Conservation (phyloP, 805 yeast genomes). For the Wickerhamiella azyma region DNA sequence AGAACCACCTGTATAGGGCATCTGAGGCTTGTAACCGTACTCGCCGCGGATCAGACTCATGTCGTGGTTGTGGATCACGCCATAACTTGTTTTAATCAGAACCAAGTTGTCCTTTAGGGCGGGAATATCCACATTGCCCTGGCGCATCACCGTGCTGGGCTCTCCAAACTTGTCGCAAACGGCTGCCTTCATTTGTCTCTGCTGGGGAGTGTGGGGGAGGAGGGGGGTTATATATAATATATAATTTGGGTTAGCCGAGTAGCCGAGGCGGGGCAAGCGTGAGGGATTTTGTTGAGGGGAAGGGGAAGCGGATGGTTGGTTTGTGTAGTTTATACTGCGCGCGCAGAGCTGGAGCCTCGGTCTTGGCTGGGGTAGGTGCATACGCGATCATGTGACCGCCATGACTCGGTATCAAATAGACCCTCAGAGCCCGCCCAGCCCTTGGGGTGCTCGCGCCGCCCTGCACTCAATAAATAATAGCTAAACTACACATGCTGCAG, state of each 20-base stretch:
- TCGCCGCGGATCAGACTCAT: slow-evolving; percentile 2
- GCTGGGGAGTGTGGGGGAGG: neutral
- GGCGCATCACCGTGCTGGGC: slow-evolving; percentile 10
- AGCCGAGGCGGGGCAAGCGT: too few species aligned
- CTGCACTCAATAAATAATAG: neutral
- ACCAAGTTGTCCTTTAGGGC: neutral
- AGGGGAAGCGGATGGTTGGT: too few species aligned
- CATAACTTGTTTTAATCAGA: slow-evolving; percentile 4
- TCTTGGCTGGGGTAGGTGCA: neutral
- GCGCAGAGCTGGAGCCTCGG: too few species aligned
- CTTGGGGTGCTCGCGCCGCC: too few species aligned
- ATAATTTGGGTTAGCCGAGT: too few species aligned
- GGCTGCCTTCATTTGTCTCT: slow-evolving; percentile 9
- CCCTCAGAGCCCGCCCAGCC: too few species aligned
- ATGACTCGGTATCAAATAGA: neutral
- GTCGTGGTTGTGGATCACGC: slow-evolving; percentile 5
- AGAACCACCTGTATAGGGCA: slow-evolving; percentile 5
- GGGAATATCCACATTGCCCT: neutral
- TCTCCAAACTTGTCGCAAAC: slow-evolving; percentile 5
- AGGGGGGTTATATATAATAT: too few species aligned
- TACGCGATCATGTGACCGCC: neutral
- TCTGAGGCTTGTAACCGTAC: slow-evolving; percentile 7
- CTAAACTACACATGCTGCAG: neutral
- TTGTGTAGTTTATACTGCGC: too few species aligned
- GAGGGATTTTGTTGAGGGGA: too few species aligned